Evolutionary conservation across 176 grass and related monocot species (phyloP).

Genomic region (Carex littledalei): DNA sequence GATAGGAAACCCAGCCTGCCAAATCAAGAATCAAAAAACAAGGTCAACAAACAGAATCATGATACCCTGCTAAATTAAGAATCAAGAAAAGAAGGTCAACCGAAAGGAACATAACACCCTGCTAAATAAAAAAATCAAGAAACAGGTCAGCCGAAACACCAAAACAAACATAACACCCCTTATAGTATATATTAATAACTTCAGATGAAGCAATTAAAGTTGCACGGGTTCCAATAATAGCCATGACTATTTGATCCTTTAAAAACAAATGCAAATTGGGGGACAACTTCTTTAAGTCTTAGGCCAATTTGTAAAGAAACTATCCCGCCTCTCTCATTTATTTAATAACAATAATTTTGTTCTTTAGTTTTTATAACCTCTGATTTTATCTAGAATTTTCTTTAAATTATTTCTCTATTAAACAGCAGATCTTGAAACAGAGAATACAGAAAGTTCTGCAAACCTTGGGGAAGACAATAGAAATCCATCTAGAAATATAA

Average conservation of each 20-base stretch:
- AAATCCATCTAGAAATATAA: not conserved
- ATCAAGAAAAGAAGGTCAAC: constrained; percentile 6
- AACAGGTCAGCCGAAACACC: constrained; percentile 18
- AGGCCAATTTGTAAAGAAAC: not conserved
- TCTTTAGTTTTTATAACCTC: not conserved
- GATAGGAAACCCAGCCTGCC: constrained; percentile 72
- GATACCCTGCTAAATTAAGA: constrained; percentile 28
- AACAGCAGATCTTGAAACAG: not conserved
- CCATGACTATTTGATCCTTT: not conserved
- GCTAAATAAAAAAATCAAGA: no score
- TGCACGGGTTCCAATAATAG: not conserved
- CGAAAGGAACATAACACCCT: no score
- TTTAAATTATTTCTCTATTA: not conserved
- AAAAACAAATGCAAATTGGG: not conserved
- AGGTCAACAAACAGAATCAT: constrained; percentile 16
- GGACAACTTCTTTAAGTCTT: not conserved
- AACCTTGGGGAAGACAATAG: no score
- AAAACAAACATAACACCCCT: constrained; percentile 20
- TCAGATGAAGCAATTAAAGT: constrained; percentile 18
- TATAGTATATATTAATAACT: not conserved
- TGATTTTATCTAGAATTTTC: not conserved
- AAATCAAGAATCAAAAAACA: constrained; percentile 19
- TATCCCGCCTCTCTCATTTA: not conserved
- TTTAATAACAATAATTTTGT: not conserved
- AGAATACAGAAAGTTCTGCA: no score